Evolutionary conservation across 169 alveolate genomes (phyloP).

Genomic region (Babesia bigemina): DNA sequence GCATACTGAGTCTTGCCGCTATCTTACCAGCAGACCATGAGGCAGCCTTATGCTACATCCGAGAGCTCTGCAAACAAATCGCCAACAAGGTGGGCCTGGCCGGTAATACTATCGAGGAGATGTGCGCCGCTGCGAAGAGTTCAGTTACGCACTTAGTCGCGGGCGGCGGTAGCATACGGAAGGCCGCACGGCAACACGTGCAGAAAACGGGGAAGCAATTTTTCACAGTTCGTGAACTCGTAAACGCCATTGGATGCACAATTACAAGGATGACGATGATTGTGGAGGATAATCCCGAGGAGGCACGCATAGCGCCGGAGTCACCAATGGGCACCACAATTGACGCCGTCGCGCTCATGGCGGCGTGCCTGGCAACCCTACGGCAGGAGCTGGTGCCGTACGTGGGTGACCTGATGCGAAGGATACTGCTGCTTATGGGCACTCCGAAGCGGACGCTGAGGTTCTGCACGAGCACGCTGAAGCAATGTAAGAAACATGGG

Average conservation of each 20-base stretch:
- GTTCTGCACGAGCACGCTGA: neutral
- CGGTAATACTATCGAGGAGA: neutral
- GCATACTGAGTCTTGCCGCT: slow-evolving; percentile 14
- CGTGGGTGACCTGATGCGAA: neutral
- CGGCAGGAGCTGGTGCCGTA: slow-evolving; percentile 16
- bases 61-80: neutral
- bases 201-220: neutral
- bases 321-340: neutral
- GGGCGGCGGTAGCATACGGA: neutral
- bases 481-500: neutral
- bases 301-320: neutral
- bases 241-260: neutral
- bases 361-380: neutral
- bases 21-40: neutral
- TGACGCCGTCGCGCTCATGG: neutral
- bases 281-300: neutral
- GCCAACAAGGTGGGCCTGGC: neutral
- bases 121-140: neutral
- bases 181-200: neutral
- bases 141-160: neutral
- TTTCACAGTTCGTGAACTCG: slow-evolving; percentile 3
- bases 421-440: neutral
- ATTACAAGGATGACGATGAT: neutral
- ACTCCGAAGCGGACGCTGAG: neutral
- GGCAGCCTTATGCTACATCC: neutral